These are phyloP conservation scores for Penicillium sp. DNA, from an alignment of 2,329 filamentous ascomycete species.

Conservation along the genomic window DNA sequence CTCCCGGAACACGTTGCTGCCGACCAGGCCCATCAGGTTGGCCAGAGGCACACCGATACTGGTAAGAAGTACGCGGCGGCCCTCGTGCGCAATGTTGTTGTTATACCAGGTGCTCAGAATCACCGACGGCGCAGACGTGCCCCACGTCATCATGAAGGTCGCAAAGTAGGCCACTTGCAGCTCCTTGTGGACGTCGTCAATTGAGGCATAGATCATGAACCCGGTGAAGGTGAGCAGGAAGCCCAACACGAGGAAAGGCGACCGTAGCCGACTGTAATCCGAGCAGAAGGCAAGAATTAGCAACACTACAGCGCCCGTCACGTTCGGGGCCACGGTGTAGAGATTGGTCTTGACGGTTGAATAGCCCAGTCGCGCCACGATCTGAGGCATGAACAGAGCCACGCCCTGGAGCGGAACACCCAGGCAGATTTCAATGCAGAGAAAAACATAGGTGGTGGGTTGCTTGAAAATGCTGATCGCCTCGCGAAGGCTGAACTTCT, in stretches of 20 bases:
- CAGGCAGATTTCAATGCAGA: slow-evolving; percentile 58
- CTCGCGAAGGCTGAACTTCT: slow-evolving; percentile 54
- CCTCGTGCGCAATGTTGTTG: slow-evolving; percentile 78
- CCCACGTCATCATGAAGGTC: slow-evolving; percentile 81
- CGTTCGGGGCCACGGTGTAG: slow-evolving; percentile 77
- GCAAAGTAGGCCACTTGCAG: slow-evolving; percentile 71
- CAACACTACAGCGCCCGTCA: slow-evolving; percentile 69
- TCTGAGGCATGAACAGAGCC: slow-evolving; percentile 58
- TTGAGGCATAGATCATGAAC: slow-evolving; percentile 74
- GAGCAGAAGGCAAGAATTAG: slow-evolving; percentile 70
- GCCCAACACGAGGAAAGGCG: slow-evolving; percentile 71
- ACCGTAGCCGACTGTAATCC: slow-evolving; percentile 64
- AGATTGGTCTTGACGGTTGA: slow-evolving; percentile 68
- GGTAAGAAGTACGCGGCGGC: slow-evolving; percentile 67
- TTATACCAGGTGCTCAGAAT: slow-evolving; percentile 70
- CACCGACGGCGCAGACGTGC: slow-evolving; percentile 71
- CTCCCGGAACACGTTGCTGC: slow-evolving; percentile 65
- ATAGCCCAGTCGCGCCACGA: slow-evolving; percentile 54
- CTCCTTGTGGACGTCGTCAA: slow-evolving; percentile 60
- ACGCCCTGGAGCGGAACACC: slow-evolving; percentile 60
- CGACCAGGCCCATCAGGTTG: slow-evolving; percentile 72
- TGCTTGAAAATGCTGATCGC: slow-evolving; percentile 55
- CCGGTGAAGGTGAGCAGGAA: slow-evolving; percentile 73
- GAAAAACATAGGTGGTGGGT: slow-evolving; percentile 54
- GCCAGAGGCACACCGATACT: slow-evolving; percentile 71